Evolutionary conservation across 306 rosid species (phyloP).

Genomic region (Sechiopsis laciniata): DNA sequence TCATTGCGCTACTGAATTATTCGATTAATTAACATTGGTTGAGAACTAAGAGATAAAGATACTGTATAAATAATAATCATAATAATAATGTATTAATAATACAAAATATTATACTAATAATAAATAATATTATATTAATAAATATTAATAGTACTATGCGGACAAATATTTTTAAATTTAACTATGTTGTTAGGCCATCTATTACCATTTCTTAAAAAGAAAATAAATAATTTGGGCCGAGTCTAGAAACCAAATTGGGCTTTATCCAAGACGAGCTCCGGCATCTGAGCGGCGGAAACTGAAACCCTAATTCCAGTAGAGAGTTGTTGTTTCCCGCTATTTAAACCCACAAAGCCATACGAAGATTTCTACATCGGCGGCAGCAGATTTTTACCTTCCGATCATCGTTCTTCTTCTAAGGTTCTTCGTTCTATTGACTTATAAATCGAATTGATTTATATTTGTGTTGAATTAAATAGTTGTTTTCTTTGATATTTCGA

Average conservation of each 20-base stretch:
- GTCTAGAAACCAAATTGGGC: not conserved
- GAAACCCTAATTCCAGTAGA: not conserved
- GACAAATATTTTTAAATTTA: too few species aligned
- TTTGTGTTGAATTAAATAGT: not conserved
- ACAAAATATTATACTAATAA: too few species aligned
- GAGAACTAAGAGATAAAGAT: too few species aligned
- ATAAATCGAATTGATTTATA: not conserved
- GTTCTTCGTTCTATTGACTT: not conserved
- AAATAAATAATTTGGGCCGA: not conserved
- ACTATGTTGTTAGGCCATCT: too few species aligned
- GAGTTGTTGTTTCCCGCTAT: not conserved
- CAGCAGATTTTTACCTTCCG: not conserved
- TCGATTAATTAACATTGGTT: too few species aligned
- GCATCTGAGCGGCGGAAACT: not conserved
- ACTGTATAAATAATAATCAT: too few species aligned
- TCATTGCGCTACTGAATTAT: too few species aligned
- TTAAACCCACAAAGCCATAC: not conserved
- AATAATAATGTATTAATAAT: too few species aligned
- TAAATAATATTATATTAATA: too few species aligned
- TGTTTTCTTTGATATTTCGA: not conserved
- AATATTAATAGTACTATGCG: too few species aligned
- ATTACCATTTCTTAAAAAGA: too few species aligned
- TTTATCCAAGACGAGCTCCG: not conserved
- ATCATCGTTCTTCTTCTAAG: not conserved
- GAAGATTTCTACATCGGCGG: not conserved